These are phyloP conservation scores for Eucalyptus polybractea DNA, from an alignment of 345 rosid species.

Conservation along the genomic window DNA sequence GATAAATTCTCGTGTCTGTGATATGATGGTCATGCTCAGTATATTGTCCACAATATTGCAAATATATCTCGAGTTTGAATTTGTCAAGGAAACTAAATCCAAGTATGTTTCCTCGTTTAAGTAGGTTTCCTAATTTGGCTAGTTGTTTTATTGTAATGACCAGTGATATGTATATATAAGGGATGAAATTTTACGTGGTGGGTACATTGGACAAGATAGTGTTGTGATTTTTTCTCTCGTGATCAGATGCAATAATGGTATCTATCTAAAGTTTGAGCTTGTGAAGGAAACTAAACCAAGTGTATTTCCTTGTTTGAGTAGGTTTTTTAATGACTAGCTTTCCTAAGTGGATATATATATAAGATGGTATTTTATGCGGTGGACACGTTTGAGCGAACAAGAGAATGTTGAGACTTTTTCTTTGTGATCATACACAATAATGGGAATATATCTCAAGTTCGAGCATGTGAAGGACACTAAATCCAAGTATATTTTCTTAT, in stretches of 20 bases:
- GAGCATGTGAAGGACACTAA: not conserved
- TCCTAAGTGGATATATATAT: not conserved
- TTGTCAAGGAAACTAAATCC: not conserved
- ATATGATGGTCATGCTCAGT: not conserved
- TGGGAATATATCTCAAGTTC: not conserved
- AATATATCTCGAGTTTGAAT: not conserved
- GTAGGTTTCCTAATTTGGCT: not conserved
- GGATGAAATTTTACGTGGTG: not conserved
- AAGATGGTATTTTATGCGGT: not conserved
- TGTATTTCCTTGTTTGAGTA: not conserved
- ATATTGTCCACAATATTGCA: not conserved
- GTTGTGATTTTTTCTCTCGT: not conserved
- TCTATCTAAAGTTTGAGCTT: not conserved
- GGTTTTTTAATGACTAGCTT: not conserved
- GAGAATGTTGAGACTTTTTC: not conserved
- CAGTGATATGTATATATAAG: not conserved
- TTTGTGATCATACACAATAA: not conserved
- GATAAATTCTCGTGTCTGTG: not conserved
- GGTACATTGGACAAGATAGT: not conserved
- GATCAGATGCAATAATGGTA: not conserved
- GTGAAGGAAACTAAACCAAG: not conserved
- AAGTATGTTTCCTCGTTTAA: not conserved
- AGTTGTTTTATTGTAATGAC: not conserved
- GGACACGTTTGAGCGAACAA: not conserved
- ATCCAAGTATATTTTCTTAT: not conserved